Evolutionary conservation across 1,284 basidiomycete genomes (phyloP).

Genomic region (Ganoderma sinense): DNA sequence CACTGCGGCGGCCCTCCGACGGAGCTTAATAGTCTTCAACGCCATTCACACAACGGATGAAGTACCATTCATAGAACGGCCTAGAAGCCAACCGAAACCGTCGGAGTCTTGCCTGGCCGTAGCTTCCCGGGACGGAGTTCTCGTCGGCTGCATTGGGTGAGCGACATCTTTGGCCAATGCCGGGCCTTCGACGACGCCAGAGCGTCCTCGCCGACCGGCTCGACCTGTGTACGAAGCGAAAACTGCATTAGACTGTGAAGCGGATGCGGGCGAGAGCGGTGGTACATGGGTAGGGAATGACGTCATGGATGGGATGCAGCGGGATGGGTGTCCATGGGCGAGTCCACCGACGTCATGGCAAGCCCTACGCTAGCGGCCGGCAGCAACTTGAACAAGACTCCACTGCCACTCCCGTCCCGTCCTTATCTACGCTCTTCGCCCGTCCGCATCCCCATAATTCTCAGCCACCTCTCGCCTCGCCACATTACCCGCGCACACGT

Average conservation of each 20-base stretch:
- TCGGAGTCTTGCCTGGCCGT: neutral
- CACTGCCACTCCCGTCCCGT: neutral
- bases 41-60: neutral
- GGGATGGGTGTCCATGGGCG: neutral
- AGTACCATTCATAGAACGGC: neutral
- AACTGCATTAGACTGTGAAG: neutral
- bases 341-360: neutral
- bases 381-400: neutral
- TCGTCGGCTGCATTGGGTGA: neutral
- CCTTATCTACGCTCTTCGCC: neutral
- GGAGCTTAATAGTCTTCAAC: neutral
- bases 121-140: neutral
- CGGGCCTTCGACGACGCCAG: neutral
- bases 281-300: neutral
- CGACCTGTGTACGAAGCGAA: neutral
- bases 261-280: neutral
- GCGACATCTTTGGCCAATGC: neutral
- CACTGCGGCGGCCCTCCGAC: neutral
- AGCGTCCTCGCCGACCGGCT: neutral
- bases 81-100: neutral
- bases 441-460: neutral
- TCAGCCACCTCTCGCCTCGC: neutral
- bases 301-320: neutral
- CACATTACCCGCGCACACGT: no score
- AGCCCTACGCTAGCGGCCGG: neutral